Evolutionary conservation across 2,329 filamentous ascomycete genomes (phyloP).

Genomic region (Hymenoscyphus infarciens): DNA sequence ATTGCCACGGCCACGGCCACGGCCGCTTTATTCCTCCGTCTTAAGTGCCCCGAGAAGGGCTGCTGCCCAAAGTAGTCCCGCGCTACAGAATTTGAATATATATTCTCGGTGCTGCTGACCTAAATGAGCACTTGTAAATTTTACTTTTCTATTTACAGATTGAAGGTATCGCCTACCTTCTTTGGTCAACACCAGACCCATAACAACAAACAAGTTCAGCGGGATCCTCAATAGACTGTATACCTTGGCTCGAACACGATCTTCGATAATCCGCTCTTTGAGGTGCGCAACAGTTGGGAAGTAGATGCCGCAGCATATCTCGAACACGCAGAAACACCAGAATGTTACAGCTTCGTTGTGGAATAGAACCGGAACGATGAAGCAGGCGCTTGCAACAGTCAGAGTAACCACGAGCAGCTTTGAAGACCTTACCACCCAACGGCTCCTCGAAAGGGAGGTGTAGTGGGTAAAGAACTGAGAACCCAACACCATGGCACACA

Average conservation of each 20-base stretch:
- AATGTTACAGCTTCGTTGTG: conserved; percentile 45
- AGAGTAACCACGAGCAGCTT: conserved; percentile 39
- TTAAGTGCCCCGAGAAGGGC: background rate
- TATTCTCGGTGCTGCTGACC: conserved; percentile 11
- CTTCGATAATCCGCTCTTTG: conserved; percentile 50
- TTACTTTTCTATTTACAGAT: background rate
- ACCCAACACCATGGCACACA: conserved; percentile 56
- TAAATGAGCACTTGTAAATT: background rate
- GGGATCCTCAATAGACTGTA: conserved; percentile 56
- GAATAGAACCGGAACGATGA: conserved; percentile 42
- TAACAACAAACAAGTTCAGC: conserved; percentile 52
- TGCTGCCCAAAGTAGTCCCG: background rate
- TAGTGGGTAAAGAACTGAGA: conserved; percentile 47
- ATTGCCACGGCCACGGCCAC: background rate
- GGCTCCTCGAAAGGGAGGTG: conserved; percentile 9
- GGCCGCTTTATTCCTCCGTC: background rate
- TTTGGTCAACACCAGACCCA: conserved; percentile 43
- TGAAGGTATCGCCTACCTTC: conserved; percentile 35
- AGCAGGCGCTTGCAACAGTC: conserved; percentile 36
- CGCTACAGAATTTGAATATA: conserved; percentile 7
- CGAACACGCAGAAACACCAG: conserved; percentile 55
- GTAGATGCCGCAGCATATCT: conserved; percentile 54
- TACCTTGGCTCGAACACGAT: conserved; percentile 48
- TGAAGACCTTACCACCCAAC: conserved; percentile 2
- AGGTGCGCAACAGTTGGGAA: conserved; percentile 53